A percentile compares a stretch with the other conserved stretches of the same genome.
Conservation (phyloP, 306 rosid genomes). For the Myrica gale region DNA sequence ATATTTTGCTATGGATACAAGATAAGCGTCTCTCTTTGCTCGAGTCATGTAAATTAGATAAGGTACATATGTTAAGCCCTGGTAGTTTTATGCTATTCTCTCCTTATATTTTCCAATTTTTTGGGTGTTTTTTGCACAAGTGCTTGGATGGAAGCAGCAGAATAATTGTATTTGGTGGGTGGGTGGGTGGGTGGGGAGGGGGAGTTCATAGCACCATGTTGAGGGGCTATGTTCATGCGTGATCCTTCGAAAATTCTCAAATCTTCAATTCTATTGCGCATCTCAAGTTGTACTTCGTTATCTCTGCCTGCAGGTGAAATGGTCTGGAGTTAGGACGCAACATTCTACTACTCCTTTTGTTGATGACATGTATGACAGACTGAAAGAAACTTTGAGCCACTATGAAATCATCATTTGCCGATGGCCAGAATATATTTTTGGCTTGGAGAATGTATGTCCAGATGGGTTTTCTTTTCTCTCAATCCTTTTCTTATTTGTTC, state of each 20-base stretch:
- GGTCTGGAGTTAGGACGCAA: conserved; percentile 93
- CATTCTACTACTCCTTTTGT: conserved; percentile 97
- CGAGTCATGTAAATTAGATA: conserved; percentile 86
- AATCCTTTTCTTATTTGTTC: conserved; percentile 14
- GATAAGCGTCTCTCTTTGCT: conserved; percentile 82
- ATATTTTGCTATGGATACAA: conserved; percentile 91
- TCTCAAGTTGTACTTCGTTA: conserved; percentile 18
- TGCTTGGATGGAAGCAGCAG: neutral
- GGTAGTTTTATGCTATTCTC: conserved; percentile 13
- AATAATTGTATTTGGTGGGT: neutral
- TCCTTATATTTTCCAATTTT: conserved; percentile 7
- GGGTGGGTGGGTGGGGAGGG: neutral
- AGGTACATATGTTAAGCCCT: conserved; percentile 48
- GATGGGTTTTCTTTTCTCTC: conserved; percentile 12
- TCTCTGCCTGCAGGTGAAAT: conserved; percentile 72
- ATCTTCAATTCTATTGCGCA: conserved; percentile 1
- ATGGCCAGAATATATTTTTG: conserved; percentile 91
- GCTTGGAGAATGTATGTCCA: conserved; percentile 73
- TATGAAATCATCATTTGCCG: conserved; percentile 90
- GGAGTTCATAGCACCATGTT: neutral
- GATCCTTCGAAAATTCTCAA: conserved; percentile 9
- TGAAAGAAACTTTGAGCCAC: conserved; percentile 79
- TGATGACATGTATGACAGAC: conserved; percentile 92
- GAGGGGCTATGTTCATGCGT: neutral
- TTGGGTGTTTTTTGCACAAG: neutral